Evolutionary conservation across 2,329 filamentous ascomycete genomes (phyloP), one percentile per base, ranked within the genome.

Genomic region (Hypoxylon sp.): DNA sequence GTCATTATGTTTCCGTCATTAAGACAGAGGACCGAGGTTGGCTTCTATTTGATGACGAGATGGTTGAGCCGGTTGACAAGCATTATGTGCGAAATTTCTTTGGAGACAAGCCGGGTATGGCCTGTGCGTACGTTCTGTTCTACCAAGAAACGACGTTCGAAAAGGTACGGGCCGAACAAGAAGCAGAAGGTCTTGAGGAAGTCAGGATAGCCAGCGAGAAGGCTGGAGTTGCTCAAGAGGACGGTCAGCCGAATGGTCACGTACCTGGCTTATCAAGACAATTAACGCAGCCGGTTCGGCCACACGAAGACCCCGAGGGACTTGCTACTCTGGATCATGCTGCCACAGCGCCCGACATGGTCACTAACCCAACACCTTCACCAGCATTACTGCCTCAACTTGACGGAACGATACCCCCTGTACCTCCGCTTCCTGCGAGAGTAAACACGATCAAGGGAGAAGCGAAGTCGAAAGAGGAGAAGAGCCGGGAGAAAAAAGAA

Each of bases 1-100:
- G 96, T 3, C 96, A 99, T 79, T 99, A 99, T 75, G 94, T 99
- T 33, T 94, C 94, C 4, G 96, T 99, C 60, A 94, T 99, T 84
- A 99, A 99, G 82, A 98, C 96, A 0, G 91, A 97, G 76, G 96
- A 98, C 77, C 90, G 93, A 59, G 96, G 96, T 29, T 99, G 96
- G 96, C 83, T 99, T 46, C 83, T 99, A 5, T 99, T 99, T 74
- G 96, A 99, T 74, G 96, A 99, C 76, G 96, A 99, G 81, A 94
- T 98, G 89, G 96, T 99, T 3, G 96, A 99, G 79, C 96, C 96
- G 0, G 96, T 99, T 4, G 94, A 98, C 80, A 98, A 98, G 80
- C 91, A 92, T 77, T 99, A 97, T 77, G 96, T 99, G 39, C 89
- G 92, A 72, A 98, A 97, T 79, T 99, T 99, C 81, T 99, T 99